Percentiles rank a stretch among this genome's conserved stretches.
Conservation (phyloP, 306 rosid genomes). For the Pterocarpus santalinus region DNA sequence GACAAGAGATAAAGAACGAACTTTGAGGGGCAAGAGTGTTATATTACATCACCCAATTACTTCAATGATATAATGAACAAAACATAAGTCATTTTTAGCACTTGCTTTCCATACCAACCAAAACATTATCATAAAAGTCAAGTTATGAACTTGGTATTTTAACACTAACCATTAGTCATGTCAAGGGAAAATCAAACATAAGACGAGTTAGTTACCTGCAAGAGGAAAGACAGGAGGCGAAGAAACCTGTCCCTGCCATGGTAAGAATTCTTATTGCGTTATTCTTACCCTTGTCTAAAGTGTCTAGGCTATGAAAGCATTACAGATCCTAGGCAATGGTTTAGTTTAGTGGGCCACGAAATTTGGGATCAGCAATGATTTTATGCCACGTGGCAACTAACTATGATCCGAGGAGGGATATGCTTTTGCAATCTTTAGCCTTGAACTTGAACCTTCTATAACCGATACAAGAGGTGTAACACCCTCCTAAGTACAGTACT, state of each 20-base stretch:
- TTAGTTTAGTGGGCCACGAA: conserved; percentile 59
- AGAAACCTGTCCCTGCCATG: conserved; percentile 77
- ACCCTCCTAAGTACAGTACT: no score
- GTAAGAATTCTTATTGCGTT: background rate
- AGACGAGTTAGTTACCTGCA: conserved; percentile 58
- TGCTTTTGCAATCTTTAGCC: no score
- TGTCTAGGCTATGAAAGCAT: conserved; percentile 18
- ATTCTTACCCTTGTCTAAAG: background rate
- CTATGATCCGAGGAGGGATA: no score
- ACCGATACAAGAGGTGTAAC: no score
- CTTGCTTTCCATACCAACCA: background rate
- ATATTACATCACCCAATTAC: conserved; percentile 2
- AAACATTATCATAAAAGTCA: background rate
- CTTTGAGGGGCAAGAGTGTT: conserved; percentile 2
- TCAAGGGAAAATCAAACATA: background rate
- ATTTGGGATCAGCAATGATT: conserved; percentile 67
- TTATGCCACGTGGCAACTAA: conserved; percentile 62
- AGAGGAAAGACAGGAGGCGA: conserved; percentile 59
- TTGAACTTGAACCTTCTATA: no score
- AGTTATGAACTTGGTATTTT: conserved; percentile 7
- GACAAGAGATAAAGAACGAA: background rate
- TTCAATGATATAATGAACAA: background rate
- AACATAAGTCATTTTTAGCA: background rate
- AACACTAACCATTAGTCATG: conserved; percentile 5
- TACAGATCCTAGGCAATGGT: conserved; percentile 41